Evolutionary conservation across 345 rosid genomes (phyloP).

Genomic region (Carallia pectinifolia): DNA sequence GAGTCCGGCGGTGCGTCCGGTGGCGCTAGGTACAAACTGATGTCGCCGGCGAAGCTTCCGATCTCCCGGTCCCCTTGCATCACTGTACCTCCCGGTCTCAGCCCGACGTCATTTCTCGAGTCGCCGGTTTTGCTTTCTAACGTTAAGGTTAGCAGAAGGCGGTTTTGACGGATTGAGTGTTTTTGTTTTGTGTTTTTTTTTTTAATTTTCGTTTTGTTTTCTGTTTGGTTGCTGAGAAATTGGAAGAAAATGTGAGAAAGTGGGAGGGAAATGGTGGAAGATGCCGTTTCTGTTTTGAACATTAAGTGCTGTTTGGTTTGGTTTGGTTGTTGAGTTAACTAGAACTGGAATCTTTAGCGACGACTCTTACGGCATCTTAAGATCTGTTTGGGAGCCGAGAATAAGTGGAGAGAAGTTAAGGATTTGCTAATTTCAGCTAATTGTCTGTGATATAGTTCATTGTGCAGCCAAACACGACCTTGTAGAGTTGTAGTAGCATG

Average conservation of each 20-base stretch:
- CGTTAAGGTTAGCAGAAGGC: constrained; percentile 54
- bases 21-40: constrained; percentile 86
- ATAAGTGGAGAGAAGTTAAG: constrained; percentile 2
- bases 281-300: background rate
- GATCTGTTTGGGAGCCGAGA: constrained; percentile 32
- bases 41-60: constrained; percentile 99
- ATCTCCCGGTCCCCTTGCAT: constrained; percentile 80
- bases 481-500: background rate
- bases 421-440: background rate
- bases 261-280: background rate
- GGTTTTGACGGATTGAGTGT: background rate
- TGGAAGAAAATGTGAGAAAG: background rate
- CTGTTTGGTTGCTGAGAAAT: constrained; percentile 11
- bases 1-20: constrained; percentile 20
- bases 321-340: constrained; percentile 25
- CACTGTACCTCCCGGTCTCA: constrained; percentile 79
- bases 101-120: constrained; percentile 91
- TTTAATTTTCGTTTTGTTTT: background rate
- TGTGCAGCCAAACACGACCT: background rate
- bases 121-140: constrained; percentile 94
- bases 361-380: background rate
- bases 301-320: background rate
- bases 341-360: constrained; percentile 6
- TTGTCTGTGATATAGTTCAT: background rate
- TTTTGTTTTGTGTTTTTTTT: background rate